These are phyloP conservation scores for Paspalum vaginatum DNA, from an alignment of 176 grass and related monocot genomes.

Conservation along the genomic window DNA sequence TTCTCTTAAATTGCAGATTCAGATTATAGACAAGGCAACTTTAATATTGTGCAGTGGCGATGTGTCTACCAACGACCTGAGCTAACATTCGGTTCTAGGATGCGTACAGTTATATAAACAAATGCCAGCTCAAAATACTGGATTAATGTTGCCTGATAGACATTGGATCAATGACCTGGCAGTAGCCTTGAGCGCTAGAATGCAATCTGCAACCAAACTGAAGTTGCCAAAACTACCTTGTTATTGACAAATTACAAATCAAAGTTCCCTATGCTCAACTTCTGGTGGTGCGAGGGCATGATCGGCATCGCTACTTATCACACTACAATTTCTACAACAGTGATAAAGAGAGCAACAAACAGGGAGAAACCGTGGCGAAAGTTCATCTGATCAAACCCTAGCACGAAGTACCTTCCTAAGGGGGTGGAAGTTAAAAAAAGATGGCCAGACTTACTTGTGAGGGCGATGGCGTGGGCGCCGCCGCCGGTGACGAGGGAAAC, in stretches of 20 bases:
- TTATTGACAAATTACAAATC: background rate
- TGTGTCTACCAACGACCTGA: background rate
- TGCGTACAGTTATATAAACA: background rate
- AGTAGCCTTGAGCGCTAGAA: background rate
- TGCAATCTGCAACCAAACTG: background rate
- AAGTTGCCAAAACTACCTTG: background rate
- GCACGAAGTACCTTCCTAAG: background rate
- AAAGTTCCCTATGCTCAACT: background rate
- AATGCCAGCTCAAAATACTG: background rate
- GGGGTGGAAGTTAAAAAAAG: background rate
- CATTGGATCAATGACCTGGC: background rate
- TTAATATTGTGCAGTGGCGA: background rate
- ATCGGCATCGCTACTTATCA: background rate
- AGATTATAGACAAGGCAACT: background rate
- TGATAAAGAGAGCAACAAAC: background rate
- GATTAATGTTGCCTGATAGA: background rate
- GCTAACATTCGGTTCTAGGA: background rate
- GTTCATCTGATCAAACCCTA: background rate
- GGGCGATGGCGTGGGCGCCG: slow-evolving; percentile 78
- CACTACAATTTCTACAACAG: background rate
- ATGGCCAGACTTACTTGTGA: slow-evolving; percentile 49
- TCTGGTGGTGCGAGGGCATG: background rate
- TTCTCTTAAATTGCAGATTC: background rate
- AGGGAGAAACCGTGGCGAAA: no score
- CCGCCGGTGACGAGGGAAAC: slow-evolving; percentile 72